phyloP scores from a whole-genome alignment of 1,284 basidiomycete species.

The Farysia itapuensis region DNA sequence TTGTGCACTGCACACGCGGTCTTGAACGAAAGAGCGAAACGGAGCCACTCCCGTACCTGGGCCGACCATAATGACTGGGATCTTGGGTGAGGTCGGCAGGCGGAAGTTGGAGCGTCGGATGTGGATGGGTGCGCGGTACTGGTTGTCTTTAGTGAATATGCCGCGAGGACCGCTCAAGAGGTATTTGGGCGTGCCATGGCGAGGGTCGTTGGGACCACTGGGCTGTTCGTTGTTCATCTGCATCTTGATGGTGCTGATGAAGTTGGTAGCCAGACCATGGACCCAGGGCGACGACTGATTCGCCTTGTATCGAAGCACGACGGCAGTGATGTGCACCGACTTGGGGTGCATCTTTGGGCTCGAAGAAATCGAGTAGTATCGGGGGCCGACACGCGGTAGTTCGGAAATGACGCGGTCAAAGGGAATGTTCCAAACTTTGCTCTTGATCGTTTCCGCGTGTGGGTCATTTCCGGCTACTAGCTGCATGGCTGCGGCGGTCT shows the following conservation, averaged over 20 bases:
- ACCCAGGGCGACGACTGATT: conserved; percentile 31
- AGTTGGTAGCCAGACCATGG: conserved; percentile 57
- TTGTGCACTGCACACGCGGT: conserved; percentile 89
- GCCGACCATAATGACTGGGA: conserved; percentile 97
- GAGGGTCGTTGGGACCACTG: conserved; percentile 48
- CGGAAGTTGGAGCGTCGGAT: conserved; percentile 94
- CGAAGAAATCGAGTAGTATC: conserved; percentile 98
- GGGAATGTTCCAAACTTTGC: conserved; percentile 85
- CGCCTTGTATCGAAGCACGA: conserved; percentile 66
- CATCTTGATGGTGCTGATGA: conserved; percentile 65
- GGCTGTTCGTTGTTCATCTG: conserved; percentile 65
- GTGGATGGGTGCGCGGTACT: conserved; percentile 87
- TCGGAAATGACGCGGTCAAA: conserved; percentile 94
- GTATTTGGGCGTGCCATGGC: conserved; percentile 70
- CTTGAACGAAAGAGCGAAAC: conserved; percentile 97
- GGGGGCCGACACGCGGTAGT: conserved; percentile 87
- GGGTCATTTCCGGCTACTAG: conserved; percentile 79
- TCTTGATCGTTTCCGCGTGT: conserved; percentile 65
- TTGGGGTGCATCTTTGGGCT: conserved; percentile 87
- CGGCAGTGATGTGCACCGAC: conserved; percentile 89
- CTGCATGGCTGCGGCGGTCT: conserved; percentile 87
- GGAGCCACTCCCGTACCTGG: conserved; percentile 97
- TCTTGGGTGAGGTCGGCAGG: conserved; percentile 93
- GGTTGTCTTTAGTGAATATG: conserved; percentile 68
- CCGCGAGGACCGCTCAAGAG: conserved; percentile 84